These are phyloP conservation scores for rapeseed (Brassica napus) DNA, from an alignment of 345 rosid genomes.

Conservation along the genomic window Da-Ae NC_063447.1:50965001-50965500, in stretches of 20 bases:
- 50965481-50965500: no score
- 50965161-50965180: slow-evolving; percentile 10
- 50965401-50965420: no score
- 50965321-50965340: background rate
- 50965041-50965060: background rate
- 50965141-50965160: background rate
- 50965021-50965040: slow-evolving; percentile 26
- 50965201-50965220: slow-evolving; percentile 11
- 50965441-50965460: no score
- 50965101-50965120: background rate
- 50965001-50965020: slow-evolving; percentile 18
- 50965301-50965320: slow-evolving; percentile 16
- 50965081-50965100: slow-evolving; percentile 13
- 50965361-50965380: no score
- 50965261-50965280: slow-evolving; percentile 21
- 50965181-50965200: slow-evolving; percentile 1
- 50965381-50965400: no score
- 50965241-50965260: slow-evolving; percentile 5
- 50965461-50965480: no score
- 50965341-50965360: slow-evolving; percentile 16
- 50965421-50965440: no score
- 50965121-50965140: background rate
- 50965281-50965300: background rate
- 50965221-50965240: background rate
- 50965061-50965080: background rate